Percentiles rank a stretch among this genome's conserved stretches.
Evolutionary conservation across 352 stramenopile species (phyloP).

Genomic region (Plasmopara muralis): DNA sequence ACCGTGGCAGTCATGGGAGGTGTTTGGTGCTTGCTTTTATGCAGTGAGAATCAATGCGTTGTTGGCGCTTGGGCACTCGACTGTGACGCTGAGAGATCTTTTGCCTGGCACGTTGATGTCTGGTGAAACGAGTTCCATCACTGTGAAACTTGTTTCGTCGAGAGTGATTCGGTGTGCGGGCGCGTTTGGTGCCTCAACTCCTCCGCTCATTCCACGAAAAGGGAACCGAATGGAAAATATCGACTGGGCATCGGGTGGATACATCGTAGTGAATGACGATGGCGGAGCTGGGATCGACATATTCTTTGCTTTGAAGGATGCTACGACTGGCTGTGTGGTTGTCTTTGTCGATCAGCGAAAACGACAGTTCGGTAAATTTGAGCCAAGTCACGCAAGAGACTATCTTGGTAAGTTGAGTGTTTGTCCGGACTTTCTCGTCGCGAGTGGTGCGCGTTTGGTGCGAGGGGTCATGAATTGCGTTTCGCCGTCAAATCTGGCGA

Average conservation of each 20-base stretch:
- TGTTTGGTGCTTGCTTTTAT: slow-evolving; percentile 36
- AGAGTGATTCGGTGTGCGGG: slow-evolving; percentile 3
- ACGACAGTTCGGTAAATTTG: slow-evolving; percentile 6
- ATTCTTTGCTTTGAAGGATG: slow-evolving; percentile 29
- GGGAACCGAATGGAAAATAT: background rate
- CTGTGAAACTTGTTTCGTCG: slow-evolving; percentile 10
- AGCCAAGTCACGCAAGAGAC: slow-evolving; percentile 4
- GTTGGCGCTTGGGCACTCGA: slow-evolving; percentile 20
- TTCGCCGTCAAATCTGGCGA: too few relatives aligned
- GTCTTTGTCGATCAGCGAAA: slow-evolving; percentile 18
- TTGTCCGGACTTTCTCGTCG: too few relatives aligned
- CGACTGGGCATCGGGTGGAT: slow-evolving; percentile 16
- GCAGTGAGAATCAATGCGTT: too few relatives aligned
- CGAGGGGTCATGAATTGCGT: too few relatives aligned
- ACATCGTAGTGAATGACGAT: slow-evolving; percentile 27
- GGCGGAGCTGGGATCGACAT: slow-evolving; percentile 21
- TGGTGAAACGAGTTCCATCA: slow-evolving; percentile 2
- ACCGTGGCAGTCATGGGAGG: slow-evolving; percentile 12
- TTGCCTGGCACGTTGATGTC: slow-evolving; percentile 12
- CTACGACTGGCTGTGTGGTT: slow-evolving; percentile 7
- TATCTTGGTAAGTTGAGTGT: too few relatives aligned
- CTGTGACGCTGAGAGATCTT: slow-evolving; percentile 18
- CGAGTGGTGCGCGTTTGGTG: too few relatives aligned
- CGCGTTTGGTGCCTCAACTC: slow-evolving; percentile 6
- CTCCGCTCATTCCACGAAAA: background rate